A percentile compares a stretch with the other conserved stretches of the same genome.
These are phyloP conservation scores for Orychophragmus violaceus DNA, from an alignment of 345 rosid species.

Conservation along the genomic window DNA sequence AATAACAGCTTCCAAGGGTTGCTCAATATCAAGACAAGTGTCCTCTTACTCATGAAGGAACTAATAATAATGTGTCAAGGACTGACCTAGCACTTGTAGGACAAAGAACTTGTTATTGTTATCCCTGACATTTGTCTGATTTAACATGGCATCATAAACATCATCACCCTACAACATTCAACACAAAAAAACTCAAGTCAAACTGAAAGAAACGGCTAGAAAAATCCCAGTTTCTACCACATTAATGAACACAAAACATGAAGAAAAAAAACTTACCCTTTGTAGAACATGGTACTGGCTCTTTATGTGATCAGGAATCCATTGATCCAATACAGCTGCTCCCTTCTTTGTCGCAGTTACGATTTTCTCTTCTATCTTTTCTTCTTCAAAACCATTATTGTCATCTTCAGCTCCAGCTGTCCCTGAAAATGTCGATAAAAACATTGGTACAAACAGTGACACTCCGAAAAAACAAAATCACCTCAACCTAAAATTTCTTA, in stretches of 20 bases:
- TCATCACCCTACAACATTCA: conserved; percentile 56
- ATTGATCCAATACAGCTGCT: conserved; percentile 74
- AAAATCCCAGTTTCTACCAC: background rate
- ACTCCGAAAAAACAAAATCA: too few species aligned
- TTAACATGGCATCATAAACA: conserved; percentile 77
- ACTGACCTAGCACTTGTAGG: conserved; percentile 72
- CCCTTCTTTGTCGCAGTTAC: conserved; percentile 71
- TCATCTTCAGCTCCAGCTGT: conserved; percentile 31
- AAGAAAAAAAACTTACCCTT: conserved; percentile 7
- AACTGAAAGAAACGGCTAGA: background rate
- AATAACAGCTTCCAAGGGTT: background rate
- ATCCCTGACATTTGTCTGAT: conserved; percentile 69
- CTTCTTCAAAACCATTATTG: conserved; percentile 3
- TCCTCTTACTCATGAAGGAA: background rate
- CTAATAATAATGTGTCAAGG: background rate
- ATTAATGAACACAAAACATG: background rate
- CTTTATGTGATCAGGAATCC: conserved; percentile 72
- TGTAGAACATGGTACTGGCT: conserved; percentile 71
- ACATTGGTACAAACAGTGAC: background rate
- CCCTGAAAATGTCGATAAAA: background rate
- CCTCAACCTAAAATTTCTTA: background rate
- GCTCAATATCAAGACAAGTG: background rate
- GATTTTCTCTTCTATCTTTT: conserved; percentile 41
- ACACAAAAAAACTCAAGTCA: conserved; percentile 5
- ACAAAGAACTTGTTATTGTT: conserved; percentile 84